phyloP scores from a whole-genome alignment of 2,329 filamentous ascomycete species.

The Aspergillus fijiensis region DNA sequence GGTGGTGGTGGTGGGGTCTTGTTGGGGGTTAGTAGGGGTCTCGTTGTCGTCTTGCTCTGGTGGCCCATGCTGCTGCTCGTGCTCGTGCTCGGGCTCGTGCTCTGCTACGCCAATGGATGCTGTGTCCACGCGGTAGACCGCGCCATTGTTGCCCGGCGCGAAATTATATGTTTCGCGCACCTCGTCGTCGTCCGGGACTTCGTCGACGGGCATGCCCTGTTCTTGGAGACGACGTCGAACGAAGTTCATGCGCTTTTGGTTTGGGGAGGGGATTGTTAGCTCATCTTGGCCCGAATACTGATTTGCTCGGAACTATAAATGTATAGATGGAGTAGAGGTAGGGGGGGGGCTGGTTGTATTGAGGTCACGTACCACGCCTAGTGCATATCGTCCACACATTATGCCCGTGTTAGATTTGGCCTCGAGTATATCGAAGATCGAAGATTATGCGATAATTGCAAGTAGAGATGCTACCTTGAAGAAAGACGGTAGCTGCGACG shows the following conservation, averaged over 20 bases:
- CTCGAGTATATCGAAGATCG: too few species aligned
- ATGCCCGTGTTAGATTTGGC: neutral
- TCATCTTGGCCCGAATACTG: neutral
- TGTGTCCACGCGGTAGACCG: slow-evolving; percentile 78
- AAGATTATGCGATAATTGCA: neutral
- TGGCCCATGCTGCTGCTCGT: neutral
- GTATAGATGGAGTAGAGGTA: neutral
- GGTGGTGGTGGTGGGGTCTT: too few species aligned
- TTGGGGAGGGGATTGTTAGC: neutral
- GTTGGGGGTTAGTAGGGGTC: neutral
- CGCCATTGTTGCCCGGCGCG: slow-evolving; percentile 78
- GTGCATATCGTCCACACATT: slow-evolving; percentile 69
- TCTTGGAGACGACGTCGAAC: slow-evolving; percentile 72
- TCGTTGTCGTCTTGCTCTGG: slow-evolving; percentile 18
- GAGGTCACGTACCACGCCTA: slow-evolving; percentile 55
- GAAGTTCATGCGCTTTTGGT: slow-evolving; percentile 67
- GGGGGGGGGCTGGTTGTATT: neutral
- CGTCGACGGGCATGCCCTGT: slow-evolving; percentile 69
- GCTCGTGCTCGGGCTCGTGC: neutral
- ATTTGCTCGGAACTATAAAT: neutral
- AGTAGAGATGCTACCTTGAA: neutral
- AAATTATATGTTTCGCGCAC: slow-evolving; percentile 85
- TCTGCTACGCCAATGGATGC: slow-evolving; percentile 40
- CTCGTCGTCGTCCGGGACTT: slow-evolving; percentile 69
- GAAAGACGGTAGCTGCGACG: neutral